These are phyloP conservation scores for Xylaria sp. DNA, from an alignment of 495 filamentous ascomycete genomes.

Conservation along the genomic window DNA sequence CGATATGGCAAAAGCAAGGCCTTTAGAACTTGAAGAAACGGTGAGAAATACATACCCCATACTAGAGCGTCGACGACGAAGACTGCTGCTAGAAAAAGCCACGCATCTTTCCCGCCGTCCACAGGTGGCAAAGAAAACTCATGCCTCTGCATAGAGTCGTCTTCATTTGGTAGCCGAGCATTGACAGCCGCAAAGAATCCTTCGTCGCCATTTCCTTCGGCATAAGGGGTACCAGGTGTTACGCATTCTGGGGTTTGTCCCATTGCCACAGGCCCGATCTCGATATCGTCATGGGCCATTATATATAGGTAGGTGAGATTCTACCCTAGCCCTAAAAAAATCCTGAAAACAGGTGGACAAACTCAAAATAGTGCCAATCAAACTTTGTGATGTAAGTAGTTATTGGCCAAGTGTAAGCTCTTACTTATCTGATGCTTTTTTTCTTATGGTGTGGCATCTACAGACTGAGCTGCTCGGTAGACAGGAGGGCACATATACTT, in stretches of 20 bases:
- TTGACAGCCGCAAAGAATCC: conserved; percentile 9
- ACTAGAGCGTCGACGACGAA: conserved; percentile 64
- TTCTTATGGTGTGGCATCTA: neutral
- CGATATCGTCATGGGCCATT: conserved; percentile 19
- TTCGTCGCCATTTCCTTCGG: neutral
- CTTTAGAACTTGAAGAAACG: conserved; percentile 15
- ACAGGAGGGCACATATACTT: conserved; percentile 9
- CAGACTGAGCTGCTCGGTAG: neutral
- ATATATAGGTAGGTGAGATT: neutral
- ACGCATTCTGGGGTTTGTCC: conserved; percentile 21
- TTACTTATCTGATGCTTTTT: neutral
- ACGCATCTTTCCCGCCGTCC: conserved; percentile 64
- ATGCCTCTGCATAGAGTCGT: conserved; percentile 20
- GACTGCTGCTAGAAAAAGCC: conserved; percentile 62
- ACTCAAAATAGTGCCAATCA: neutral
- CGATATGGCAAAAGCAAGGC: neutral
- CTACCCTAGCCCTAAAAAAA: neutral
- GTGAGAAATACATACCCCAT: conserved; percentile 55
- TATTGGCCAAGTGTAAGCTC: neutral
- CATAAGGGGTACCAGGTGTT: conserved; percentile 11
- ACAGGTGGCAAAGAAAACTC: conserved; percentile 56
- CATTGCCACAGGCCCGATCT: neutral
- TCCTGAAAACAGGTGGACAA: neutral
- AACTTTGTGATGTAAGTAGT: neutral
- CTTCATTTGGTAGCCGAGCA: neutral